These are phyloP conservation scores for Malassezia dermatis DNA, from an alignment of 1,284 basidiomycete genomes.

Conservation along the genomic window DNA sequence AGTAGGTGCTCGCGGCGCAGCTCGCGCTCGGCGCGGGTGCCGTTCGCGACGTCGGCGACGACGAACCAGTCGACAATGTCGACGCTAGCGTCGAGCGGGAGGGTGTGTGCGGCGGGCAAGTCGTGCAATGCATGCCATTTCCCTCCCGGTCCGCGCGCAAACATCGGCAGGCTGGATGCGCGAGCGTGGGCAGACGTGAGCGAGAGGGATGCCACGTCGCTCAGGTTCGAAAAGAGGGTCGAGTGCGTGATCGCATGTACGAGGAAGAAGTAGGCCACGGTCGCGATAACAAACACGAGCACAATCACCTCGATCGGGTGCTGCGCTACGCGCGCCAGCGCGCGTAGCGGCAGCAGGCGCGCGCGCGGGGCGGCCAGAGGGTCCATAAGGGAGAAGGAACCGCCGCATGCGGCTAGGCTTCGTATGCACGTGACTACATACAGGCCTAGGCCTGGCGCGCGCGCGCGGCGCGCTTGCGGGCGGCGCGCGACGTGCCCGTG, in stretches of 20 bases:
- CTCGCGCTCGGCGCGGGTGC: background rate
- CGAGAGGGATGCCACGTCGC: constrained; percentile 14
- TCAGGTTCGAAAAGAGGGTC: constrained; percentile 49
- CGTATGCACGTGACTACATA: background rate
- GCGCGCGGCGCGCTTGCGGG: constrained; percentile 8
- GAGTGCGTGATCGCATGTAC: constrained; percentile 66
- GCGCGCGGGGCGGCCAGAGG: background rate
- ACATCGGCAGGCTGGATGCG: constrained; percentile 8
- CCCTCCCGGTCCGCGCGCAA: background rate
- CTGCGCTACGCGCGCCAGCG: constrained; percentile 19
- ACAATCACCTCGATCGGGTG: constrained; percentile 70
- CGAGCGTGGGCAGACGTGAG: background rate
- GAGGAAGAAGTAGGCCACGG: constrained; percentile 82
- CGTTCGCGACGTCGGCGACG: constrained; percentile 3
- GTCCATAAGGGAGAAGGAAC: background rate
- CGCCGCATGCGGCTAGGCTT: background rate
- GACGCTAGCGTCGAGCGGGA: background rate
- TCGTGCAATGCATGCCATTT: constrained; percentile 5
- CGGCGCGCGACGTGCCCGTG: constrained; percentile 1
- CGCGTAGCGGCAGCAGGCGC: background rate
- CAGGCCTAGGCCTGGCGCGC: background rate
- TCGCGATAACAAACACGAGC: constrained; percentile 70
- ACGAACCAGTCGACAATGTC: constrained; percentile 14
- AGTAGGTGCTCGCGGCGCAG: constrained; percentile 3
- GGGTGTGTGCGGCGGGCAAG: background rate